Evolutionary conservation across 768 basidiomycete species (phyloP).

Genomic region (Chalciporus piperatus): DNA sequence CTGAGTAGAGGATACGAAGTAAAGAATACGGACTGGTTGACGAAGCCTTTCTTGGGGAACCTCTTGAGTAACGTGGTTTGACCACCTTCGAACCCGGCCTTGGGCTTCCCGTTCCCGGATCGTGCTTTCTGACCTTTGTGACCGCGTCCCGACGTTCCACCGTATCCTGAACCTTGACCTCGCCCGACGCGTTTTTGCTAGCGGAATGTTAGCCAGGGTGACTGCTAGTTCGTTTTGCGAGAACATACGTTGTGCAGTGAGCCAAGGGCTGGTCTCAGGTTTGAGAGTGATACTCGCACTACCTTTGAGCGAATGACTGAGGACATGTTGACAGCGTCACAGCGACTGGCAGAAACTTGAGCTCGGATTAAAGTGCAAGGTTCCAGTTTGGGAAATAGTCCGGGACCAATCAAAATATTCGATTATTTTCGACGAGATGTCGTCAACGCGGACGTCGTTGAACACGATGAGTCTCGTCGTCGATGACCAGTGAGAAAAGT

Average conservation of each 20-base stretch:
- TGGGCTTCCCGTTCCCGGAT: slow-evolving; percentile 80
- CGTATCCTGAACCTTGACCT: slow-evolving; percentile 88
- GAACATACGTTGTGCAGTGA: slow-evolving; percentile 63
- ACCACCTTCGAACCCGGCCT: slow-evolving; percentile 90
- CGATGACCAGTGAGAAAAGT: too few species aligned
- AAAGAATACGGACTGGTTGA: slow-evolving; percentile 69
- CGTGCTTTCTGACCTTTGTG: slow-evolving; percentile 95
- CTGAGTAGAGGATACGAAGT: background rate
- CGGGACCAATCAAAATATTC: background rate
- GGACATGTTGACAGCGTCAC: slow-evolving; percentile 37
- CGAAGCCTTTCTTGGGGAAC: slow-evolving; percentile 93
- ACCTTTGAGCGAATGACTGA: slow-evolving; percentile 32
- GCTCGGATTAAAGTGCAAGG: background rate
- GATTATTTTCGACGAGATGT: background rate
- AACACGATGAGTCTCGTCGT: too few species aligned
- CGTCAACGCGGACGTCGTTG: too few species aligned
- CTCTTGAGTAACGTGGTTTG: slow-evolving; percentile 90
- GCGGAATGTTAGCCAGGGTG: slow-evolving; percentile 9
- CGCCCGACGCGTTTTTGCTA: slow-evolving; percentile 95
- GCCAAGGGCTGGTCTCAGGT: slow-evolving; percentile 65
- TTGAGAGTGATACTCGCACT: slow-evolving; percentile 59
- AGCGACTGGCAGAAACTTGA: background rate
- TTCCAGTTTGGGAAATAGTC: background rate
- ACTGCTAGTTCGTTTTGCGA: background rate
- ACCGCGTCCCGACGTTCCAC: slow-evolving; percentile 91